Base-by-base conservation (phyloP, 2,329 filamentous ascomycete genomes). In the Colletotrichum lini region DNA sequence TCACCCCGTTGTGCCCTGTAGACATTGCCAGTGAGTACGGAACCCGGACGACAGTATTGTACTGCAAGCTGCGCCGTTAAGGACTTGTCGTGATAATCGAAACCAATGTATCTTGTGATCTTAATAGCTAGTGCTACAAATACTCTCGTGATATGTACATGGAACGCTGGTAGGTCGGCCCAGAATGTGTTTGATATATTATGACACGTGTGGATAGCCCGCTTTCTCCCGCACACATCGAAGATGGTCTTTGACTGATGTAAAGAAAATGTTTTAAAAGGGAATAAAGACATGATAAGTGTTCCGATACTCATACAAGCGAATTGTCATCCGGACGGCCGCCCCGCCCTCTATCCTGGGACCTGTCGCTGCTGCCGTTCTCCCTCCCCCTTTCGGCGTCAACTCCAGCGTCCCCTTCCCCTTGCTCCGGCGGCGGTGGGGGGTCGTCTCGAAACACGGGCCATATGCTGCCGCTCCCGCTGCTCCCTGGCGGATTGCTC, bases 231-330 rank as follows among this genome's bases (percentile, higher is more conserved):
- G 40, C 45, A 50, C 10, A 18, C n/a, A 38, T 40, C 38, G 58
- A 26, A 23, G 40, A 30, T 21, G 16, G 26, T 6, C 53, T 40
- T 45, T 52, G 56, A 26, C 26, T 61, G 13, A 44, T 42, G 18
- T 38, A 5, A 66, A 58, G 59, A 71, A 70, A 47, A 58, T 56
- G 61, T 67, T 67, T 57, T 56, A 67, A 50, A 65, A 66, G 26
- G 59, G 70, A 76, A 71, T 71, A 61, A 71, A 52, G 58, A 71
- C 53, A 40, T 69, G 65, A 44, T 40, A 44, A 57, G 35, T 53
- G 47, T 52, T 71, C 52, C 57, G 8, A 54, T 68, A 69, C 53
- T 82, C 74, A 83, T 78, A 82, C 81, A 77, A 74, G 78, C 66
- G 80, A 78, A 65, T 80, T 78, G 54, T 75, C 74, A 35, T 52